Conservation (phyloP, 2,329 filamentous ascomycete genomes). For the Nemania serpens region DNA sequence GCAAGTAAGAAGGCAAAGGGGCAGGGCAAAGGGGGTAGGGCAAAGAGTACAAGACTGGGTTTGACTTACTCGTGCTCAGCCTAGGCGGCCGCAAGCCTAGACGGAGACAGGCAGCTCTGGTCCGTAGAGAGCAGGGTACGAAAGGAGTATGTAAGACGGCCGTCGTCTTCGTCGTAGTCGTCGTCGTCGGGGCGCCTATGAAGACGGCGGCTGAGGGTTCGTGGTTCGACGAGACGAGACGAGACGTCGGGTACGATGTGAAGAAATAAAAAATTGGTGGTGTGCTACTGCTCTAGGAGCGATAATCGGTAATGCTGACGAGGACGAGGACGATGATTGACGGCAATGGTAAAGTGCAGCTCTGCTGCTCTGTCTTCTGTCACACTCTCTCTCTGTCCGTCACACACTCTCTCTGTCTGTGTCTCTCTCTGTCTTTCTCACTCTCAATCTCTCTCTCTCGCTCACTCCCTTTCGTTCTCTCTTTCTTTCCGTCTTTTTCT, state of each 20-base stretch:
- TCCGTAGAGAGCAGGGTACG: constrained; percentile 22
- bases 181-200: constrained; percentile 25
- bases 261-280: constrained; percentile 6
- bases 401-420: no score
- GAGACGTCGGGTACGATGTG: no score
- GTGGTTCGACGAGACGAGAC: constrained; percentile 1
- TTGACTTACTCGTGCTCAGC: constrained; percentile 40
- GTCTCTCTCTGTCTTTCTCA: no score
- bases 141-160: constrained; percentile 24
- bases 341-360: no score
- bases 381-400: no score
- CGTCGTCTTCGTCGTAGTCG: constrained; percentile 31
- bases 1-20: neutral
- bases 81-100: constrained; percentile 44
- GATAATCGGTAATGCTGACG: constrained; percentile 10
- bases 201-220: constrained; percentile 11
- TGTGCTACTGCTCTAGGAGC: constrained; percentile 18
- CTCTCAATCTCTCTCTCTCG: neutral
- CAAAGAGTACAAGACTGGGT: neutral
- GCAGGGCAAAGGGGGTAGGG: no score
- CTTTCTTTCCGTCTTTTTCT: constrained; percentile 1
- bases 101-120: constrained; percentile 35
- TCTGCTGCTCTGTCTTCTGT: no score
- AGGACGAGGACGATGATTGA: no score
- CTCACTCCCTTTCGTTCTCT: neutral